Evolutionary conservation across 2,329 filamentous ascomycete genomes (phyloP), one percentile per base, ranked within the genome.

Genomic region (Ophiostoma fasciatum): DNA sequence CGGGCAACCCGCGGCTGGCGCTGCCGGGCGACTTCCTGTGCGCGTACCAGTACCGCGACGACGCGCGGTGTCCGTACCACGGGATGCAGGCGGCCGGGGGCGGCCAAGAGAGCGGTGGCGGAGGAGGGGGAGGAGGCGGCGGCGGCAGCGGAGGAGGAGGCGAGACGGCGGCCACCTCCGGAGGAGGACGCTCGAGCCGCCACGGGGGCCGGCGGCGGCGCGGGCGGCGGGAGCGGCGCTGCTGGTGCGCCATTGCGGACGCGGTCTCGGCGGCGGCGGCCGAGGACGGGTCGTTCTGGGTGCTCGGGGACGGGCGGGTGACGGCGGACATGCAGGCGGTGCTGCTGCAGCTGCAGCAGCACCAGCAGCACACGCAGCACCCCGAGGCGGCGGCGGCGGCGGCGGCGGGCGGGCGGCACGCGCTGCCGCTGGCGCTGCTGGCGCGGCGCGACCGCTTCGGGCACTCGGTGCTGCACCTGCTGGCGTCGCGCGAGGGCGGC

Each of bases 11-110:
- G 14, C 38, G 42, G 3, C 54, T 54, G 33, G 53, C 60, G 5
- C 46, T 71, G 5, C 63, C 68, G 0, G 65, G 67, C 15, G 66
- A 71, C 43, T 66, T 68, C 26, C 50, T 72, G 7, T 54, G 47
- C 22, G 42, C 48, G 7, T 48, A 54, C 22, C 33, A 35, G 9
- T 46, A 46, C 39, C 49, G 48, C 5, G 45, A 49, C 8, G 46
- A 50, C 17, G 46, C 41, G 4, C 46, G 48, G 33, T 51, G 48
- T 11, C 40, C 39, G 2, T 36, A 36, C 25, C 41, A 45, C 35
- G 36, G 28, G 37, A 36, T n/a, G n/a, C n/a, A n/a, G n/a, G n/a
- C n/a, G n/a, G n/a, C n/a, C n/a, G n/a, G n/a, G n/a, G n/a, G n/a
- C n/a, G n/a, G n/a, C n/a, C n/a, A n/a, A n/a, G n/a, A n/a, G n/a